Percentiles rank a stretch among this genome's conserved stretches.
phyloP scores from a whole-genome alignment of 306 rosid species.

The Sicyos edulis region DNA sequence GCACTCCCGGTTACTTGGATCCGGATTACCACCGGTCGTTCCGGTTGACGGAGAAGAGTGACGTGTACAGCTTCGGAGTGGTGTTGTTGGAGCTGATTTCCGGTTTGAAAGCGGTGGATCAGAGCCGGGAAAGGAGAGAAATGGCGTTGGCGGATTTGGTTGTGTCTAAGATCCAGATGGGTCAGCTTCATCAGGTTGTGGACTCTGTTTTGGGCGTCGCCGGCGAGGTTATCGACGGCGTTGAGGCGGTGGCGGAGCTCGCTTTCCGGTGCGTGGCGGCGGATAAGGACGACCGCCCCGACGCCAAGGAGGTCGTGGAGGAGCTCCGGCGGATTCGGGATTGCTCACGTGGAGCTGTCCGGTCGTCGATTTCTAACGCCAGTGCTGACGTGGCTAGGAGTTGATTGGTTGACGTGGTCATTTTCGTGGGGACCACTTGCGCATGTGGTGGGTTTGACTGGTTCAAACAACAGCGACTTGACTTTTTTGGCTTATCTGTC shows the following conservation, averaged over 20 bases:
- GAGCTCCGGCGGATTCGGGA: constrained; percentile 52
- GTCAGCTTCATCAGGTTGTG: constrained; percentile 60
- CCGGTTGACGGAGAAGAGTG: constrained; percentile 88
- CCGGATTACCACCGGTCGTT: constrained; percentile 92
- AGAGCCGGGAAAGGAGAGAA: constrained; percentile 62
- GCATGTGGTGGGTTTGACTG: constrained; percentile 47
- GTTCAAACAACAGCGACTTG: constrained; percentile 5
- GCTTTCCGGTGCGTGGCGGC: constrained; percentile 92
- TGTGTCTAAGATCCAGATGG: constrained; percentile 78
- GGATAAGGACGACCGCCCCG: constrained; percentile 89
- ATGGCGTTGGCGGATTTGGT: constrained; percentile 79
- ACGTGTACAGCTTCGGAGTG: constrained; percentile 92
- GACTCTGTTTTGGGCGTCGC: constrained; percentile 52
- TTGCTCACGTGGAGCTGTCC: constrained; percentile 30
- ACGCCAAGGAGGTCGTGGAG: constrained; percentile 69
- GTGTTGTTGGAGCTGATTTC: constrained; percentile 68
- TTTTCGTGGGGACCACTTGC: constrained; percentile 21
- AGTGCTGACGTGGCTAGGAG: constrained; percentile 32
- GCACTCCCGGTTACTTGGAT: constrained; percentile 91
- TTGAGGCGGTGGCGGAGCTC: constrained; percentile 62
- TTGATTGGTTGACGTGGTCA: constrained; percentile 16
- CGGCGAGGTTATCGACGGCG: constrained; percentile 32
- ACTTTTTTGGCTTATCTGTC: background rate
- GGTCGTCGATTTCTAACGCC: constrained; percentile 25
- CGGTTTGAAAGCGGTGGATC: constrained; percentile 76